Percentiles rank a stretch among this genome's conserved stretches.
These are phyloP conservation scores for Curvularia eragrostidis DNA, from an alignment of 2,329 filamentous ascomycete species.

Conservation along the genomic window DNA sequence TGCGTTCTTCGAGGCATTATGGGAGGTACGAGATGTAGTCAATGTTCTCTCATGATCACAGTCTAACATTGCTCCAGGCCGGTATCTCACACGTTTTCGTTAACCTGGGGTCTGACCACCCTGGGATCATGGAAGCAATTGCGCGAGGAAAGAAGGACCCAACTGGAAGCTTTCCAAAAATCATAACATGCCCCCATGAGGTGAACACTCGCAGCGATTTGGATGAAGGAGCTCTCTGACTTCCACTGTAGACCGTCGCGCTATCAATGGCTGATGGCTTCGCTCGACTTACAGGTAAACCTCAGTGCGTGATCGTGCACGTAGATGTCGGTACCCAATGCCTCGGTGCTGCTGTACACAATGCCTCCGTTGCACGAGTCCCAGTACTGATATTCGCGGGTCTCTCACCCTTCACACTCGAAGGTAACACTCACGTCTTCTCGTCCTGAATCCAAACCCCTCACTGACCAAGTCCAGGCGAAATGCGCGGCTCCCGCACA, in stretches of 20 bases:
- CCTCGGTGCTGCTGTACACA: slow-evolving; percentile 78
- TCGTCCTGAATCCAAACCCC: not conserved
- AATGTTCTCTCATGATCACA: not conserved
- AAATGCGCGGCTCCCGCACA: slow-evolving; percentile 73
- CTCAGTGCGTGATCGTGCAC: slow-evolving; percentile 79
- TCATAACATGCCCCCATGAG: slow-evolving; percentile 83
- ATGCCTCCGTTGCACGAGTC: slow-evolving; percentile 74
- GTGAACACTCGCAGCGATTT: slow-evolving; percentile 51
- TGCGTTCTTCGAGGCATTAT: slow-evolving; percentile 1
- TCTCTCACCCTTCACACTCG: slow-evolving; percentile 75
- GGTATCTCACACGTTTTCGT: slow-evolving; percentile 60
- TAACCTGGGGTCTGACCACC: slow-evolving; percentile 75
- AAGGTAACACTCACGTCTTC: slow-evolving; percentile 52
- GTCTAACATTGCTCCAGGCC: not conserved
- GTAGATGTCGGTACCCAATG: slow-evolving; percentile 85
- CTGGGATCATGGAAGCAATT: slow-evolving; percentile 80
- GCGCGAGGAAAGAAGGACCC: slow-evolving; percentile 75
- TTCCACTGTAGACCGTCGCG: slow-evolving; percentile 71
- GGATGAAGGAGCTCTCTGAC: not conserved
- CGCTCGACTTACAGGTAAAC: slow-evolving; percentile 70
- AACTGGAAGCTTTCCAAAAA: slow-evolving; percentile 69
- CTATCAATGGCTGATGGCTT: slow-evolving; percentile 86
- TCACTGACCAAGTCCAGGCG: slow-evolving; percentile 50
- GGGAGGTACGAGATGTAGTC: slow-evolving; percentile 1
- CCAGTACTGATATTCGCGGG: slow-evolving; percentile 82